phyloP scores from a whole-genome alignment of 2,329 filamentous ascomycete species.

The Paracorniculantispora psalliotae region DNA sequence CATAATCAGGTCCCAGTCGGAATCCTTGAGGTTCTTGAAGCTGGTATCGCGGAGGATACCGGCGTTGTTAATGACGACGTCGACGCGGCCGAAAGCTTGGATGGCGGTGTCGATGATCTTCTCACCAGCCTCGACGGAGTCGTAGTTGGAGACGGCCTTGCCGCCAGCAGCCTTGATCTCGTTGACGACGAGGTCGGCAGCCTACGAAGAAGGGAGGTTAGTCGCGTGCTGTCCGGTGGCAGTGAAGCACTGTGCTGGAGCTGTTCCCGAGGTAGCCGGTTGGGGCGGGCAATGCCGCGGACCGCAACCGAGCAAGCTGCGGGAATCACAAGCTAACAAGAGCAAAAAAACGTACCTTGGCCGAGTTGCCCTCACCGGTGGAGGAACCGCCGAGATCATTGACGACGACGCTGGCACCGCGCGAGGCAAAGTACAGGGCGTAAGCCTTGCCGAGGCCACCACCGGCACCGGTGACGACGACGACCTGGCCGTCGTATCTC shows the following conservation, averaged over 20 bases:
- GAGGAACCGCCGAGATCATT: conserved; percentile 93
- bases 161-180: conserved; percentile 84
- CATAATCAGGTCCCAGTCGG: conserved; percentile 94
- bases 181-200: conserved; percentile 76
- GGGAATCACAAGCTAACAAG: not conserved
- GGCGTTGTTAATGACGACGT: conserved; percentile 96
- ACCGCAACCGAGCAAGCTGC: not conserved
- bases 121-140: conserved; percentile 88
- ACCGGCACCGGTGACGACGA: conserved; percentile 77
- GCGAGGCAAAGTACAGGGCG: conserved; percentile 84
- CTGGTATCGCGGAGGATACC: conserved; percentile 91
- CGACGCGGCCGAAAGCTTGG: conserved; percentile 76
- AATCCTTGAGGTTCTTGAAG: conserved; percentile 98
- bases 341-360: conserved; percentile 57
- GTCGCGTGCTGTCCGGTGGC: not conserved
- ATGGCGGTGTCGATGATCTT: conserved; percentile 89
- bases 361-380: conserved; percentile 84
- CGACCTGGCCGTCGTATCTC: conserved; percentile 78
- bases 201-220: conserved; percentile 42
- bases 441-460: conserved; percentile 77
- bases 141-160: conserved; percentile 96
- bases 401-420: conserved; percentile 91
- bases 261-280: not conserved
- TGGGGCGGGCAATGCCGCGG: not conserved
- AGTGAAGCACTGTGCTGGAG: not conserved